These are phyloP conservation scores for Penicillium digitatum DNA, from an alignment of 2,329 filamentous ascomycete genomes.

Conservation along the genomic window DNA sequence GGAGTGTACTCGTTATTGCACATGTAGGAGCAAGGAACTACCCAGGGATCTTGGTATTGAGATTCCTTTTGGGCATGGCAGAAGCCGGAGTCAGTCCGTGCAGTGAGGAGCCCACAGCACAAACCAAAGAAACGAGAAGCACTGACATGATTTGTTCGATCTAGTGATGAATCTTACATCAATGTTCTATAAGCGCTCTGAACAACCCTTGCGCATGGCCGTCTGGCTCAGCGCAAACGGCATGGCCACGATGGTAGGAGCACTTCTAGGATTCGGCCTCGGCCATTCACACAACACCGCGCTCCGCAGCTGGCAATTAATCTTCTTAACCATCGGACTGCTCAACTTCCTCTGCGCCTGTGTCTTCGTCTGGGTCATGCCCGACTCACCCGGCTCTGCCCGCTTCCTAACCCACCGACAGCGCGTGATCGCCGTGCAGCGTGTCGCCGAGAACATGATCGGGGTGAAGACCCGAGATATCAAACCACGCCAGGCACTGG, in stretches of 20 bases:
- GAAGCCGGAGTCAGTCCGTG: constrained; percentile 37
- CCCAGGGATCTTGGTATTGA: constrained; percentile 44
- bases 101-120: constrained; percentile 15
- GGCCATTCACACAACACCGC: constrained; percentile 31
- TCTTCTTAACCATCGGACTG: constrained; percentile 41
- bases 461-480: constrained; percentile 40
- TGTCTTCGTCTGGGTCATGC: constrained; percentile 35
- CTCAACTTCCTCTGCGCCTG: constrained; percentile 45
- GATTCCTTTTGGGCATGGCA: constrained; percentile 47
- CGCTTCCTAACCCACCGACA: constrained; percentile 40
- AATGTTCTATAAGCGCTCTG: constrained; percentile 39
- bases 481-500: constrained; percentile 36
- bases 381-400: constrained; percentile 38
- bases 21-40: constrained; percentile 41
- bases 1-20: constrained; percentile 41
- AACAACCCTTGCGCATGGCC: constrained; percentile 36
- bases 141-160: constrained; percentile 6
- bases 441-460: constrained; percentile 43
- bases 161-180: constrained; percentile 35
- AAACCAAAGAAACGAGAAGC: not conserved
- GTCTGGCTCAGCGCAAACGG: constrained; percentile 39
- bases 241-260: constrained; percentile 37
- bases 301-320: constrained; percentile 38
- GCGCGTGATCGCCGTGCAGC: constrained; percentile 40
- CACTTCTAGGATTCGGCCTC: constrained; percentile 36